Base-by-base conservation (phyloP, 2,329 filamentous ascomycete species). In the Clathrospora elynae region DNA sequence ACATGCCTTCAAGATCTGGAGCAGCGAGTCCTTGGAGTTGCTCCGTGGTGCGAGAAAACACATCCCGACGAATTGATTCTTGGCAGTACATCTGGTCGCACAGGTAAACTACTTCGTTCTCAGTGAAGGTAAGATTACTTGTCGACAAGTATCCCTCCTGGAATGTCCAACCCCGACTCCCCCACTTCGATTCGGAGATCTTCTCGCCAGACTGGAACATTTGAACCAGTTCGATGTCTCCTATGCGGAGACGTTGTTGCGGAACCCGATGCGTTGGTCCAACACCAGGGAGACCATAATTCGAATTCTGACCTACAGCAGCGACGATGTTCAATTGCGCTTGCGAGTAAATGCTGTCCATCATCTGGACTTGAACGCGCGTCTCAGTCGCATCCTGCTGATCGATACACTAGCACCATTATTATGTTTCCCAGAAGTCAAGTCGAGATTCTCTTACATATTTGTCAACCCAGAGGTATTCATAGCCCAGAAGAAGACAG, bases 21-120 rank as follows among this genome's bases (percentile, higher is more conserved):
- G 18, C 31, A 14, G 31, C 31, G n/a, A 18, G 33, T 16, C 13
- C 33, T 12, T 11, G 6, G 11, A 2, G 5, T 19, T 26, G 23
- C n/a, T n/a, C n/a, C n/a, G n/a, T n/a, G n/a, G n/a, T n/a, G n/a
- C n/a, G n/a, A n/a, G n/a, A n/a, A n/a, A n/a, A 3, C 3, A 19
- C 13, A 6, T 35, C 13, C 12, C 6, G 25, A 11, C 23, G 33
- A 10, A 19, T 10, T 19, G 23, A 35, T 26, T 35, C 33, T 35
- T 35, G 23, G 12, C 33, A 35, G 33, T 26, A 35, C 33, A 35
- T 26, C 11, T 35, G 22, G 18, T 24, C 23, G 16, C 33, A 26
- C 7, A 25, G 3, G 23, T 35, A 19, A 19, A 35, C 33, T 2
- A n/a, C 16, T n/a, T 35, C 33, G 11, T 26, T 18, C 12, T 25